Evolutionary conservation across 257 asterid species (phyloP).

Genomic region (Cynanchum wilfordii): DNA sequence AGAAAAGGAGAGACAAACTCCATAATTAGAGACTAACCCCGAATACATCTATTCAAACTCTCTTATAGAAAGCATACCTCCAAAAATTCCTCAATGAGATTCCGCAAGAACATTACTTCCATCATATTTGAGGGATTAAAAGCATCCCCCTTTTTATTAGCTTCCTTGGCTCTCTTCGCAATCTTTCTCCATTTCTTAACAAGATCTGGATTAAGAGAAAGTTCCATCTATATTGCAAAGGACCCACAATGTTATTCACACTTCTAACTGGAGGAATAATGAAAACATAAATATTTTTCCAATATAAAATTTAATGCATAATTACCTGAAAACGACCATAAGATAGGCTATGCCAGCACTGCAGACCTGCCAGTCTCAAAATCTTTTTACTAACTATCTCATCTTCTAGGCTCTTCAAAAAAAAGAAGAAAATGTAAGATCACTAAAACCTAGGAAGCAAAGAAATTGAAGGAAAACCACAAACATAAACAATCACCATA

Average conservation of each 20-base stretch:
- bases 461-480: not conserved
- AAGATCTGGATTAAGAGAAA: conserved; percentile 68
- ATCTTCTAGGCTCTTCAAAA: conserved; percentile 83
- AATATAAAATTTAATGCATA: not conserved
- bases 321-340: conserved; percentile 90
- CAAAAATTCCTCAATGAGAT: conserved; percentile 80
- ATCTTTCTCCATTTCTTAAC: conserved; percentile 78
- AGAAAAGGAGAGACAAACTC: conserved; percentile 20
- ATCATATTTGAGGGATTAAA: conserved; percentile 51
- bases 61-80: conserved; percentile 43
- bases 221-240: conserved; percentile 60
- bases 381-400: conserved; percentile 85
- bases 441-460: not conserved
- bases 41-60: not conserved
- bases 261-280: not conserved
- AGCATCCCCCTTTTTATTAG: conserved; percentile 47
- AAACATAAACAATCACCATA: not conserved
- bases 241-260: conserved; percentile 10
- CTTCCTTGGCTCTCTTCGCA: conserved; percentile 70
- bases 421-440: not conserved
- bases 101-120: conserved; percentile 75
- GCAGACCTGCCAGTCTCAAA: conserved; percentile 79
- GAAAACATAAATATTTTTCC: not conserved
- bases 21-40: conserved; percentile 13
- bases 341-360: conserved; percentile 93